A percentile compares a stretch with the other conserved stretches of the same genome.
Conservation (phyloP, 208 protist genomes). For the Crithidia brevicula region DNA sequence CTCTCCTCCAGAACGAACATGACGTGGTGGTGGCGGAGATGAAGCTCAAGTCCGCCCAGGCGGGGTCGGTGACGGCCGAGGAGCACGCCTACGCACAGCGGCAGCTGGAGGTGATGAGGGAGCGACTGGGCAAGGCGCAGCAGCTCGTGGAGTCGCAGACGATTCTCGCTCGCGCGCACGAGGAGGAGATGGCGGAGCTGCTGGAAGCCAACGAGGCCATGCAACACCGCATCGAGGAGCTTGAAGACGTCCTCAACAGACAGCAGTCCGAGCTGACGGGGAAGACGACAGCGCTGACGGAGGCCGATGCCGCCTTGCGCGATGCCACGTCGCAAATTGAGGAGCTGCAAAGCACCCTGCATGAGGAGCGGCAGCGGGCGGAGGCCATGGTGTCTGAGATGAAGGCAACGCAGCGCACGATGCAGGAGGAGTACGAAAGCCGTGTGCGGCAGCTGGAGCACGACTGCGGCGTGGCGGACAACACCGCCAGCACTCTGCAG, state of each 20-base stretch:
- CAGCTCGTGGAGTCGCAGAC: conserved; percentile 64
- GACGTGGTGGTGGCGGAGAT: conserved; percentile 52
- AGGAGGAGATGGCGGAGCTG: conserved; percentile 58
- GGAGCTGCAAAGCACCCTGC: conserved; percentile 31
- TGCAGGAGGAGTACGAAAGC: conserved; percentile 50
- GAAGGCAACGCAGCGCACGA: conserved; percentile 30
- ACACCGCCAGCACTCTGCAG: conserved; percentile 26
- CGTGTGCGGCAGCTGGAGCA: conserved; percentile 44
- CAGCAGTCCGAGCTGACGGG: conserved; percentile 9
- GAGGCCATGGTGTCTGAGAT: conserved; percentile 30
- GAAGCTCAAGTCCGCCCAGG: conserved; percentile 32
- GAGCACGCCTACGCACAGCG: conserved; percentile 65
- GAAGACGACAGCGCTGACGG: conserved; percentile 32
- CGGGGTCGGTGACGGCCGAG: conserved; percentile 48
- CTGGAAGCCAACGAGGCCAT: conserved; percentile 49
- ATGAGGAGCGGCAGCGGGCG: conserved; percentile 23
- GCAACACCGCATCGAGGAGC: conserved; percentile 41
- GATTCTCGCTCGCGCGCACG: conserved; percentile 50
- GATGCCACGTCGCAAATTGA: conserved; percentile 38
- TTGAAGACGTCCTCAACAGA: conserved; percentile 24
- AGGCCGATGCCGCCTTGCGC: conserved; percentile 38
- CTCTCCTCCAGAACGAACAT: conserved; percentile 58
- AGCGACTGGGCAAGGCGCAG: conserved; percentile 63
- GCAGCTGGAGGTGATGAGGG: conserved; percentile 59
- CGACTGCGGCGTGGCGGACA: conserved; percentile 32